Base-by-base conservation (phyloP, 179 eudicot species). In the Patellifolia procumbens region DNA sequence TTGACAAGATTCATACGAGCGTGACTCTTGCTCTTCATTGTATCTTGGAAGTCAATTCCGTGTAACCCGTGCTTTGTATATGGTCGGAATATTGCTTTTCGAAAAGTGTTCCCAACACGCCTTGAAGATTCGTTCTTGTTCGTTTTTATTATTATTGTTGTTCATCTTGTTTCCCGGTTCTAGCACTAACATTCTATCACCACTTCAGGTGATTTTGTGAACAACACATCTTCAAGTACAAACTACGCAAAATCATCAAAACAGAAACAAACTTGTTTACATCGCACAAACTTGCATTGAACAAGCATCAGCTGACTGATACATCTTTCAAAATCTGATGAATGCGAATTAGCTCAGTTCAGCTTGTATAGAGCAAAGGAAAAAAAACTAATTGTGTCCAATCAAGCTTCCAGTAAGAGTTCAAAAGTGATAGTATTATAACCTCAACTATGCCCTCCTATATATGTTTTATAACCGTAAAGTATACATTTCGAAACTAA, bases 271-370 rank as follows among this genome's bases (percentile, higher is more conserved):
- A 32, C 35, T 32, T 63, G 45, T 63, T 34, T 32, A 32, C 68
- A 63, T 60, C 5, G 6, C 59, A 60, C 64, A 60, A 60, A 28
- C 64, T 28, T 29, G 11, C 20, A 60, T 12, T 15, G 35, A 59
- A 12, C 16, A 24, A 56, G 2, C 19, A 0, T 4, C 64, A 24
- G 8, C 43, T 34, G 43, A 19, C 43, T 34, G 1, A 63, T 59
- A 12, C 34, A 66, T 24, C 51, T 46, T 68, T 68, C 72, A 68
- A 68, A 68, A 68, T 29, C 46, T 46, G 72, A 46, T 8, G 56
- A 46, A 12, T 3, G 52, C 11, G 13, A 9, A 35, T 49, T 24
- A 69, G 42, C 42, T 37, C 42, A 37, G 43, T 9, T 11, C 5
- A 22, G 43, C 43, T 11, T 5, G 26, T 32, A 28, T 32, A 17